Conservation (phyloP, 2,329 filamentous ascomycete genomes). For the Byssoonygena ceratinophila region DNA sequence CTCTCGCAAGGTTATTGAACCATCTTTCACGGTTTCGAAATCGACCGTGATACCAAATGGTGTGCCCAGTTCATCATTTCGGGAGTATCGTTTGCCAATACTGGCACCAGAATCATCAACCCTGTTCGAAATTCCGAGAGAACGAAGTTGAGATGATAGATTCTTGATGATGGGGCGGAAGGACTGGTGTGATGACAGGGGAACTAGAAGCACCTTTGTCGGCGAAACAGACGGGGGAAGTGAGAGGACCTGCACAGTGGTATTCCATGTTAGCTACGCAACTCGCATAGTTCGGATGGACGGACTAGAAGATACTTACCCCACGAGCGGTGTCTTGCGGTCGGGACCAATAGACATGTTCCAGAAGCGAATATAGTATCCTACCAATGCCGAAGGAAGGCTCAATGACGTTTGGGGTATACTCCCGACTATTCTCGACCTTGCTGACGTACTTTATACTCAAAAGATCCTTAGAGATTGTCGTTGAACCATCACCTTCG, state of each 20-base stretch:
- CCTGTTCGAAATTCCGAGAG: slow-evolving; percentile 66
- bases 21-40: slow-evolving; percentile 86
- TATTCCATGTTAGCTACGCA: not conserved
- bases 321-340: slow-evolving; percentile 73
- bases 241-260: slow-evolving; percentile 60
- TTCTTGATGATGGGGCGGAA: too few relatives aligned
- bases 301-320: slow-evolving; percentile 55
- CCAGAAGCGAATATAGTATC: slow-evolving; percentile 84
- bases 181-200: too few relatives aligned
- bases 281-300: not conserved
- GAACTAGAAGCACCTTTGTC: slow-evolving; percentile 87
- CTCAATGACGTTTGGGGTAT: slow-evolving; percentile 91
- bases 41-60: slow-evolving; percentile 89
- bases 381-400: slow-evolving; percentile 95
- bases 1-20: slow-evolving; percentile 76
- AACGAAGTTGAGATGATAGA: slow-evolving; percentile 66
- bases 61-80: slow-evolving; percentile 92
- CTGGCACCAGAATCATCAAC: slow-evolving; percentile 83
- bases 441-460: slow-evolving; percentile 70
- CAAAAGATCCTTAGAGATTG: too few relatives aligned
- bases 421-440: slow-evolving; percentile 75
- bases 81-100: slow-evolving; percentile 88
- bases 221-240: slow-evolving; percentile 74
- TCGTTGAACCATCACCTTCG: too few relatives aligned
- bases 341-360: slow-evolving; percentile 92